A percentile compares a stretch with the other conserved stretches of the same genome.
Evolutionary conservation across 805 yeast species (phyloP).

Genomic region (Naumovozyma castellii): DNA sequence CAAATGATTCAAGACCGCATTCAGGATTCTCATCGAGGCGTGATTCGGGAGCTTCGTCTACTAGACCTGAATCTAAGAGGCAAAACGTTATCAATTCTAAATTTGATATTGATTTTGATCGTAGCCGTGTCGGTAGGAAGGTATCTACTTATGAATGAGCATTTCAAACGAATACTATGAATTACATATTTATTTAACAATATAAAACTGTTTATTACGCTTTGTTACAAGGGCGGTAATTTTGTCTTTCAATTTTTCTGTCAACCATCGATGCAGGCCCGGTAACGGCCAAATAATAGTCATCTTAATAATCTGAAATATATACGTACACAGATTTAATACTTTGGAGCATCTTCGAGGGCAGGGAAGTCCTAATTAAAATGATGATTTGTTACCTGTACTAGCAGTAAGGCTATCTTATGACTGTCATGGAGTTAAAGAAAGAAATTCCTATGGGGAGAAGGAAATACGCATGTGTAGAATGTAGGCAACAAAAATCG

Average conservation of each 20-base stretch:
- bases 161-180: neutral
- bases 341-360: too few species aligned
- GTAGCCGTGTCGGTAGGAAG: conserved; percentile 34
- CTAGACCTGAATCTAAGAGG: conserved; percentile 13
- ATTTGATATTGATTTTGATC: conserved; percentile 34
- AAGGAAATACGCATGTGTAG: conserved; percentile 70
- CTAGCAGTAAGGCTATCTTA: too few species aligned
- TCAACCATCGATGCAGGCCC: too few species aligned
- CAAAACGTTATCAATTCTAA: conserved; percentile 22
- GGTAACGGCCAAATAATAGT: neutral
- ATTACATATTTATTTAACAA: neutral
- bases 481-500: conserved; percentile 91
- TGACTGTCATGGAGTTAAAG: neutral
- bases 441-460: neutral
- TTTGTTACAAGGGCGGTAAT: too few species aligned
- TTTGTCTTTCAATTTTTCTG: too few species aligned
- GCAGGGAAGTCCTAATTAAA: too few species aligned
- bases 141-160: conserved; percentile 18
- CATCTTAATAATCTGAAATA: too few species aligned
- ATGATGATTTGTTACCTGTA: neutral
- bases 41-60: neutral
- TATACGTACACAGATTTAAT: too few species aligned
- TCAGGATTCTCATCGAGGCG: neutral
- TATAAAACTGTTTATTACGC: neutral
- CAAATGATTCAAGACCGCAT: neutral